Base-by-base conservation (phyloP, 345 rosid species). In the Murraya paniculata region DNA sequence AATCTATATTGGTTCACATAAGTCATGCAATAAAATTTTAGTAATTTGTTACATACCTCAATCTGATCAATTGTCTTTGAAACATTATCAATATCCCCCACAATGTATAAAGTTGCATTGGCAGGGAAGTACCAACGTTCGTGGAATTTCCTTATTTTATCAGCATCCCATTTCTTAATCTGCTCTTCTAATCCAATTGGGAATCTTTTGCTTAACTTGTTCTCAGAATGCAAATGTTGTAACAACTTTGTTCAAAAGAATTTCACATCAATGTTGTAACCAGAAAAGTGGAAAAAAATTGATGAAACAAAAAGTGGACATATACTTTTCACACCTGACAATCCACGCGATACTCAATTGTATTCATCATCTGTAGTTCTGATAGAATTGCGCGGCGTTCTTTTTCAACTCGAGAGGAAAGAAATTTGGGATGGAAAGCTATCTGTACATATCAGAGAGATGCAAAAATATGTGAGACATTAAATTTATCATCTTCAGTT, bases 121-220 rank as follows among this genome's bases (percentile, higher is more conserved):
- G 93, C 98, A 55, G 98, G 98, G 84, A 93, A 97, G 86, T 97
- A 97, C 99, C 99, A 97, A 39, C 94, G 92, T 80, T 97, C 99
- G 83, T 97, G 99, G 82, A 94, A 97, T 82, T 97, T 97, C 88
- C 95, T 91, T 74, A 97, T 97, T 87, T 91, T 94, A 83, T 97
- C 99, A 28, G 93, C 98, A 85, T 97, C 99, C 99, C 98, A 97
- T 81, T 92, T 94, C 91, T 93, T 93, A 84, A 94, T 97, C 86
- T 97, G 98, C 88, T 93, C 98, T 80, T 94, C 98, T 79, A 97
- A 81, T 80, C 99, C 99, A 85, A 94, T 97, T 50, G 99, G 99
- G 85, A 97, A 94, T 87, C 98, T 90, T 90, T 85, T 86, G 86
- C 99, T 94, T 70, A 97, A 87, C 91, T 94, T 97, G 91, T 97